Evolutionary conservation across 2,329 filamentous ascomycete genomes (phyloP).

Genomic region (Aspergillus candidus): DNA sequence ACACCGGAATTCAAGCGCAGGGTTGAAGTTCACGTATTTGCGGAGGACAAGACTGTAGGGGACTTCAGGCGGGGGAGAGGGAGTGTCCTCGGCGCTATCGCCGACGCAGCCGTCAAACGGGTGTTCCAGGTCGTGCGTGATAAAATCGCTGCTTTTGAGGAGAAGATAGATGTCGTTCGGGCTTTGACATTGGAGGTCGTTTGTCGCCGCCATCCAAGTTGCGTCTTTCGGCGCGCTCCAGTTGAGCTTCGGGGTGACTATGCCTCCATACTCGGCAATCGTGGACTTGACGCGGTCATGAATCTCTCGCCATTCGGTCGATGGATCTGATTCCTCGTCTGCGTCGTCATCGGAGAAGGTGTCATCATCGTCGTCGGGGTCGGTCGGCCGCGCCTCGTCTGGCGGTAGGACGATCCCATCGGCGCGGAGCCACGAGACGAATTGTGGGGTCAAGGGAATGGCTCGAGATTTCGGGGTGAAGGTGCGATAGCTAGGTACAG

Average conservation of each 20-base stretch:
- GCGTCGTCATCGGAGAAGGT: conserved; percentile 48
- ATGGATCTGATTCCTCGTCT: conserved; percentile 53
- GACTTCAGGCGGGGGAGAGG: conserved; percentile 42
- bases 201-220: conserved; percentile 79
- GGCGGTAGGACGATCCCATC: conserved; percentile 80
- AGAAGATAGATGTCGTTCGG: conserved; percentile 91
- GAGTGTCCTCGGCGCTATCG: conserved; percentile 18
- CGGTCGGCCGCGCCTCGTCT: conserved; percentile 31
- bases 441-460: conserved; percentile 67
- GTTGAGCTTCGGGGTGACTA: conserved; percentile 88
- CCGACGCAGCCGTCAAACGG: conserved; percentile 71
- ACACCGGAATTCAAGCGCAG: conserved; percentile 88
- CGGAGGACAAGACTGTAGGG: conserved; percentile 77
- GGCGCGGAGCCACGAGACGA: conserved; percentile 80
- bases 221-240: conserved; percentile 98
- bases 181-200: conserved; percentile 83
- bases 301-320: conserved; percentile 58
- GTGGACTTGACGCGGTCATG: conserved; percentile 70
- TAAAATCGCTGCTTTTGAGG: conserved; percentile 88
- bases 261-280: conserved; percentile 75
- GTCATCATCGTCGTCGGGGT: conserved; percentile 45
- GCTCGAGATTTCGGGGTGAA: conserved; percentile 81
- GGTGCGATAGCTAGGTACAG: conserved; percentile 59
- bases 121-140: conserved; percentile 89
- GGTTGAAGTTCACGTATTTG: conserved; percentile 82